Evolutionary conservation across 2,329 filamentous ascomycete genomes (phyloP).

Genomic region (Fusarium bactridioides): DNA sequence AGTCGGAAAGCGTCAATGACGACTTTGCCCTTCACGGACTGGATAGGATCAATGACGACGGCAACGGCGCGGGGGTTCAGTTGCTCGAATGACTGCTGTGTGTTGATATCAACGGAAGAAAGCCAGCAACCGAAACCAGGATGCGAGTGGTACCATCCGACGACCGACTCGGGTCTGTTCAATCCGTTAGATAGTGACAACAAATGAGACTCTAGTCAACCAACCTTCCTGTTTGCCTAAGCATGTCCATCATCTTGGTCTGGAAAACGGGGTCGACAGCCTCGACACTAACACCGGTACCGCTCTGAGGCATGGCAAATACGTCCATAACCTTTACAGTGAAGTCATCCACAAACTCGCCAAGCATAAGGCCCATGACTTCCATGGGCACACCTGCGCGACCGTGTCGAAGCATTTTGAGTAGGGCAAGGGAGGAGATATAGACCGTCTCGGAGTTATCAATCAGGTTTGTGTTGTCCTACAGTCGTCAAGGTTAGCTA

Average conservation of each 20-base stretch:
- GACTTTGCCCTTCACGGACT: slow-evolving; percentile 99
- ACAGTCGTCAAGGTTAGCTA: slow-evolving; percentile 14
- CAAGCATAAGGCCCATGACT: slow-evolving; percentile 99
- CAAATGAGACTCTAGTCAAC: slow-evolving; percentile 35
- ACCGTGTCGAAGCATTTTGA: slow-evolving; percentile 99
- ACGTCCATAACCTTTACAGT: slow-evolving; percentile 98
- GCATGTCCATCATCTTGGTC: slow-evolving; percentile 99
- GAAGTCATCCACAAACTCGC: slow-evolving; percentile 98
- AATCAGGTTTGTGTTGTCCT: slow-evolving; percentile 92
- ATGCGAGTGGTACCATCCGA: slow-evolving; percentile 99
- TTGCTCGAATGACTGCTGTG: slow-evolving; percentile 99
- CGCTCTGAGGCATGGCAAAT: slow-evolving; percentile 98
- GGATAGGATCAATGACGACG: slow-evolving; percentile 97
- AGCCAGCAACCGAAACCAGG: slow-evolving; percentile 99
- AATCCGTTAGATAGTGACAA: slow-evolving; percentile 22
- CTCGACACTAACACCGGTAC: slow-evolving; percentile 97
- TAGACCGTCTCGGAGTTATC: slow-evolving; percentile 99
- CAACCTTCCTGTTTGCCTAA: slow-evolving; percentile 94
- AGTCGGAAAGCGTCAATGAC: slow-evolving; percentile 99
- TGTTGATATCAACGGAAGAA: slow-evolving; percentile 99
- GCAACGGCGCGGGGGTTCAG: slow-evolving; percentile 95
- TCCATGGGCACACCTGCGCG: slow-evolving; percentile 99
- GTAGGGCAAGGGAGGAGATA: slow-evolving; percentile 93
- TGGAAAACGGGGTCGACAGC: slow-evolving; percentile 98
- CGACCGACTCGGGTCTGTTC: slow-evolving; percentile 88